A percentile compares a stretch with the other conserved stretches of the same genome.
phyloP scores from a whole-genome alignment of 2,329 filamentous ascomycete genomes.

The Monosporascus ibericus region DNA sequence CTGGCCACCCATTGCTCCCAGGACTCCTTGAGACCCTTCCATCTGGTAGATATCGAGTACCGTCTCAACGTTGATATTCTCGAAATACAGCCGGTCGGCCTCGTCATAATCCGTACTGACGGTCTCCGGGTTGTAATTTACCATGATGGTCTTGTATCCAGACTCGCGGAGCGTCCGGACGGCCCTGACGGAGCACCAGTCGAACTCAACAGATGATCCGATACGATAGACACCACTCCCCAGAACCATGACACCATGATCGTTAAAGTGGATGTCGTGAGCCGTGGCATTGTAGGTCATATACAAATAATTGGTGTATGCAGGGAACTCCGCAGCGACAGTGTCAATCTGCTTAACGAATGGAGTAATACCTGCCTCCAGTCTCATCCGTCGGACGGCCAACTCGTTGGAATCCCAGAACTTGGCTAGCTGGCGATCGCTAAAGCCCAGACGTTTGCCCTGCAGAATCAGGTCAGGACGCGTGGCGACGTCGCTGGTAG shows the following conservation, averaged over 20 bases:
- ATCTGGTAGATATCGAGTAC: slow-evolving; percentile 90
- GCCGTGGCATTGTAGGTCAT: slow-evolving; percentile 90
- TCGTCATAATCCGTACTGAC: slow-evolving; percentile 90
- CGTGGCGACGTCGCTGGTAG: slow-evolving; percentile 56
- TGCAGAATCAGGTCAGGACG: slow-evolving; percentile 63
- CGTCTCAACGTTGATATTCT: slow-evolving; percentile 87
- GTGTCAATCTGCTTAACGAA: slow-evolving; percentile 98
- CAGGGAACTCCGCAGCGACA: slow-evolving; percentile 93
- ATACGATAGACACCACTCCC: slow-evolving; percentile 96
- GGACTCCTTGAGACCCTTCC: slow-evolving; percentile 75
- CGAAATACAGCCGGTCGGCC: slow-evolving; percentile 90
- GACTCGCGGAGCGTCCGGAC: slow-evolving; percentile 82
- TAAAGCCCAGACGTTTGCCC: slow-evolving; percentile 92
- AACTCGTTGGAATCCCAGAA: slow-evolving; percentile 95
- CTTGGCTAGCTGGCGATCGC: slow-evolving; percentile 84
- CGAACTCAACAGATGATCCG: slow-evolving; percentile 95
- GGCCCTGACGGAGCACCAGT: slow-evolving; percentile 95
- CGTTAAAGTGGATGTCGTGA: slow-evolving; percentile 76
- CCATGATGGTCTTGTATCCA: slow-evolving; percentile 90
- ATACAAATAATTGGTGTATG: slow-evolving; percentile 93
- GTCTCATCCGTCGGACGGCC: slow-evolving; percentile 73
- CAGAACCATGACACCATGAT: slow-evolving; percentile 92
- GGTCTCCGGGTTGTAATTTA: slow-evolving; percentile 75
- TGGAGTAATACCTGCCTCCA: slow-evolving; percentile 81
- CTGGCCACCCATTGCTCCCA: slow-evolving; percentile 95